Conservation (phyloP, 2,329 filamentous ascomycete genomes). For the Aspergillus hiratsukae region DNA sequence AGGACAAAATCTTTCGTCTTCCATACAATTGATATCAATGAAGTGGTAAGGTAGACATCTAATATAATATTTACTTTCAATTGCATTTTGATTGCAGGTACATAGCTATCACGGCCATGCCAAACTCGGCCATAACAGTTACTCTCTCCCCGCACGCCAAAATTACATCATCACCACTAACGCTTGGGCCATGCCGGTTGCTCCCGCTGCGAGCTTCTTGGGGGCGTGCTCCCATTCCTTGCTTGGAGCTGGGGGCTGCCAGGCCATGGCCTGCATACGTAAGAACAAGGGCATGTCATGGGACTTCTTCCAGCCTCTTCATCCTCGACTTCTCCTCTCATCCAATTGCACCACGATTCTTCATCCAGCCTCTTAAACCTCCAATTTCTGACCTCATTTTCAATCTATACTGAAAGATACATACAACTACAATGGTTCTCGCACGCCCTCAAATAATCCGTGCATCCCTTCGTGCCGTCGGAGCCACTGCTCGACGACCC, state of each 20-base stretch:
- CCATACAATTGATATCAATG: neutral
- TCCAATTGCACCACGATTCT: neutral
- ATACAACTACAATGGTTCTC: slow-evolving; percentile 29
- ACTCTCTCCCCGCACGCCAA: slow-evolving; percentile 1
- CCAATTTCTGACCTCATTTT: neutral
- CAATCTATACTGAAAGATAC: neutral
- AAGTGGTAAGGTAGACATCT: neutral
- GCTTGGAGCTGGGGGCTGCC: neutral
- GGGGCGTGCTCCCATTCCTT: neutral
- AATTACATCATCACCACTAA: slow-evolving; percentile 9
- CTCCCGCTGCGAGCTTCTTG: slow-evolving; percentile 6
- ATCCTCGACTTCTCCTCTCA: neutral
- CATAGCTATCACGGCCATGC: neutral
- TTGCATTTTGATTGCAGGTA: neutral
- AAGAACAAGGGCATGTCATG: slow-evolving; percentile 2
- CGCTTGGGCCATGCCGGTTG: slow-evolving; percentile 9
- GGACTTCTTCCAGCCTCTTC: slow-evolving; percentile 5
- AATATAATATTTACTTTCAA: neutral
- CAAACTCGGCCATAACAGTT: neutral
- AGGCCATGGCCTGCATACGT: neutral
- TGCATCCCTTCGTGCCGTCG: slow-evolving; percentile 15
- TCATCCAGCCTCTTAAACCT: neutral
- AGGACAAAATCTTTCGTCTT: neutral
- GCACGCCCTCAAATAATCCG: slow-evolving; percentile 26
- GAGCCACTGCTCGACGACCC: slow-evolving; percentile 26